Evolutionary conservation across 2,329 filamentous ascomycete genomes (phyloP).

Genomic region (Penicillium brevicompactum): DNA sequence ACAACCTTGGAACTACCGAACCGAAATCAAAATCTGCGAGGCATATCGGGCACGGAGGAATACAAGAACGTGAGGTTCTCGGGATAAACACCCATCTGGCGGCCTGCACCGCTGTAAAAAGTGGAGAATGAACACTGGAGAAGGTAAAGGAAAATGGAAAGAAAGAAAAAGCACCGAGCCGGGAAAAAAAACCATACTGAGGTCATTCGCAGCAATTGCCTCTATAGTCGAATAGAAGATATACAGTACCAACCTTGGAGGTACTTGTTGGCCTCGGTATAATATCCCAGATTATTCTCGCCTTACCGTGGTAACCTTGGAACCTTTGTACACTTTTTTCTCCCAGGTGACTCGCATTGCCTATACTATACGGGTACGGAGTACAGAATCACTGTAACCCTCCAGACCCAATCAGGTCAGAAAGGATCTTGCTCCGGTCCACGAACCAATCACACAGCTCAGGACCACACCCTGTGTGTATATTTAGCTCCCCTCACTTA

Average conservation of each 20-base stretch:
- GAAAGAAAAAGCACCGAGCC: background rate
- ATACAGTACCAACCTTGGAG: too few relatives aligned
- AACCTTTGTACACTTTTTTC: background rate
- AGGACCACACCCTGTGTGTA: background rate
- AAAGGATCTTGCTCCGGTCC: constrained; percentile 5
- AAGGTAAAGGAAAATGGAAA: constrained; percentile 1
- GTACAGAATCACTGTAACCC: constrained; percentile 1
- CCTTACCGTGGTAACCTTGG: background rate
- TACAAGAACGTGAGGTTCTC: constrained; percentile 8
- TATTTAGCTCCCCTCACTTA: constrained; percentile 4
- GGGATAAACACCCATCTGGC: constrained; percentile 23
- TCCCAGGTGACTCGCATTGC: background rate
- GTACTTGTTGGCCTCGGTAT: too few relatives aligned
- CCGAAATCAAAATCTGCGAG: background rate
- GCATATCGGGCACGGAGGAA: background rate
- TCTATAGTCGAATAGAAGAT: too few relatives aligned
- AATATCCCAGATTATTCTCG: background rate
- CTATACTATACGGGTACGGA: background rate
- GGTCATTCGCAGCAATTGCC: too few relatives aligned
- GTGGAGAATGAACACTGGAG: constrained; percentile 7
- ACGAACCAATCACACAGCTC: constrained; percentile 7
- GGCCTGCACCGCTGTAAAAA: constrained; percentile 21
- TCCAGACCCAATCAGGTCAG: constrained; percentile 6
- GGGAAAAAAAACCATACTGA: background rate
- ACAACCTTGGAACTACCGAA: constrained; percentile 2